phyloP scores from a whole-genome alignment of 306 rosid species.

The Prosopis cineraria region DNA sequence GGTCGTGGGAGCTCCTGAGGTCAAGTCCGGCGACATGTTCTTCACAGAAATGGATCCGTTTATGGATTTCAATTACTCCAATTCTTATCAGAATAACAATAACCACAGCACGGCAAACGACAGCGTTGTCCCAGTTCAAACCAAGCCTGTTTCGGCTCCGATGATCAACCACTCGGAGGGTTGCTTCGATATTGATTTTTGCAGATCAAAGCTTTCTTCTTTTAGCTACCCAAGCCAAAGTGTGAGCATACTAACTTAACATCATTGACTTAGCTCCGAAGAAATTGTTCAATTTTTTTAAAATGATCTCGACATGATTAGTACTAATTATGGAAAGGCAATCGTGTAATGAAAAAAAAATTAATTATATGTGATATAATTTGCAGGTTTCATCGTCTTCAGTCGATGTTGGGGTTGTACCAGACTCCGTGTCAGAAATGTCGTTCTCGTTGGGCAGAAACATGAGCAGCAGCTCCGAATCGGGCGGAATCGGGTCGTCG shows the following conservation, averaged over 20 bases:
- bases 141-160: slow-evolving; percentile 35
- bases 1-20: slow-evolving; percentile 40
- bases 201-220: slow-evolving; percentile 62
- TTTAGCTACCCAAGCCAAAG: slow-evolving; percentile 61
- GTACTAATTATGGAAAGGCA: neutral
- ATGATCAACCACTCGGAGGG: slow-evolving; percentile 36
- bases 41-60: slow-evolving; percentile 59
- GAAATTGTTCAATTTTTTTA: neutral
- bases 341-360: neutral
- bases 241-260: slow-evolving; percentile 33
- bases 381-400: slow-evolving; percentile 65
- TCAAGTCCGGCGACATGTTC: slow-evolving; percentile 45
- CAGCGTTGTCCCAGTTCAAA: slow-evolving; percentile 64
- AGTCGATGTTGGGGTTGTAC: slow-evolving; percentile 65
- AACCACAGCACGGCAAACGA: slow-evolving; percentile 41
- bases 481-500: slow-evolving; percentile 29
- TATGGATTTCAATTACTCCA: slow-evolving; percentile 54
- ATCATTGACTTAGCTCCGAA: neutral
- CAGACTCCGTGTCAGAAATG: slow-evolving; percentile 56
- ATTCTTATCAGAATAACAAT: slow-evolving; percentile 31
- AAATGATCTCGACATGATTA: neutral
- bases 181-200: slow-evolving; percentile 58
- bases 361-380: neutral
- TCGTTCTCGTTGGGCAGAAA: slow-evolving; percentile 41
- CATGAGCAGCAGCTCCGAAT: slow-evolving; percentile 37